Evolutionary conservation across 148 eudicot species (phyloP).

Genomic region (Amaranthus hypochondriacus): DNA sequence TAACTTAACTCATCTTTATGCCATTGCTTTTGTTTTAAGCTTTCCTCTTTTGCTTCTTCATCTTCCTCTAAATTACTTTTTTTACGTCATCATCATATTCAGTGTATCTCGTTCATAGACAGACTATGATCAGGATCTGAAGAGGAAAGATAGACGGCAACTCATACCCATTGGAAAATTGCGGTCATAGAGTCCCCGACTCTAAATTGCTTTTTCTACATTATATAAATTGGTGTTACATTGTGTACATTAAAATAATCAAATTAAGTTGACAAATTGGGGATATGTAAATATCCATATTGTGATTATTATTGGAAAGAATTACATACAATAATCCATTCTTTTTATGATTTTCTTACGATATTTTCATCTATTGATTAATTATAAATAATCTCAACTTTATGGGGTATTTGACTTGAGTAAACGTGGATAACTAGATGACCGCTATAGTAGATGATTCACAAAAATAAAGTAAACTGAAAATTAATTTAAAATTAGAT

Average conservation of each 20-base stretch:
- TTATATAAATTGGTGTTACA: background rate
- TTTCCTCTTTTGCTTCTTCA: slow-evolving; percentile 16
- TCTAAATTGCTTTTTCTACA: too few relatives aligned
- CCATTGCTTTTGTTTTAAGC: slow-evolving; percentile 29
- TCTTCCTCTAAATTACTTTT: background rate
- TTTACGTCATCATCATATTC: background rate
- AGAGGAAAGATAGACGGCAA: too few relatives aligned
- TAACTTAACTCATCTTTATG: slow-evolving; percentile 13
- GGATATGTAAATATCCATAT: background rate
- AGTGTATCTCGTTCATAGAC: too few relatives aligned
- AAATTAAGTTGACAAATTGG: background rate
- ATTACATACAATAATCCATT: too few relatives aligned
- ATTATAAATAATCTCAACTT: background rate
- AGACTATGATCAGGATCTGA: too few relatives aligned
- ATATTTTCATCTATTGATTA: background rate
- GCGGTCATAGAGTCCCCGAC: too few relatives aligned
- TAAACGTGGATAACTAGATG: too few relatives aligned
- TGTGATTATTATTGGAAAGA: background rate
- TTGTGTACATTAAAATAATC: background rate
- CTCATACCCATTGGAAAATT: too few relatives aligned
- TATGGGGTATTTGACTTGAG: too few relatives aligned
- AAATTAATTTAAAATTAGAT: too few relatives aligned
- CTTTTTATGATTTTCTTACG: background rate
- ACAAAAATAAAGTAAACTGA: too few relatives aligned
- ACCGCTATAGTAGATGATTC: too few relatives aligned